These are phyloP conservation scores for Fusarium ambrosium DNA, from an alignment of 2,329 filamentous ascomycete species.

Conservation along the genomic window DNA sequence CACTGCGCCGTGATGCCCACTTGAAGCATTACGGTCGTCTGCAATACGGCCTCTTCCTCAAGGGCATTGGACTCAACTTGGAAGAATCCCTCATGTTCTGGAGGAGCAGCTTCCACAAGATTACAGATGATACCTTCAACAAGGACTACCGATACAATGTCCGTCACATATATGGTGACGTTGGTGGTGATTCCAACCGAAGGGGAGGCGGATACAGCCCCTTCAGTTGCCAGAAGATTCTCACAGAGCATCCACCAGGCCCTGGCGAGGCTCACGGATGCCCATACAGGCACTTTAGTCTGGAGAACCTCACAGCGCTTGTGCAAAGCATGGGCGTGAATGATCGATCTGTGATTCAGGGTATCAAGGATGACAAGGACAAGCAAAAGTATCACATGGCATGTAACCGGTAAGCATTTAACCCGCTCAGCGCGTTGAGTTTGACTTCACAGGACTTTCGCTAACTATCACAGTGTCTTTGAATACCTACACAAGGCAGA, in stretches of 20 bases:
- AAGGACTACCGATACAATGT: conserved; percentile 99
- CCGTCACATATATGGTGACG: conserved; percentile 94
- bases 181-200: conserved; percentile 91
- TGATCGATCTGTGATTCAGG: conserved; percentile 82
- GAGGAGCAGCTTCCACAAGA: conserved; percentile 85
- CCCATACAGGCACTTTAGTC: conserved; percentile 91
- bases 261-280: conserved; percentile 95
- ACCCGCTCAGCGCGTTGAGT: too few species aligned
- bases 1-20: conserved; percentile 87
- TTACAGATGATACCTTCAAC: conserved; percentile 95
- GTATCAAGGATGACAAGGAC: conserved; percentile 89
- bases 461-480: conserved; percentile 75
- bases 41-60: conserved; percentile 96
- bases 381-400: conserved; percentile 93
- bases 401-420: conserved; percentile 79
- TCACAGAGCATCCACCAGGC: conserved; percentile 89
- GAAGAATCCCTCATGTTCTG: conserved; percentile 95
- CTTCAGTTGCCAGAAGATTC: conserved; percentile 94
- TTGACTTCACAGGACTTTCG: too few species aligned
- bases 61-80: conserved; percentile 92
- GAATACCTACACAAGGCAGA: conserved; percentile 86
- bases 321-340: conserved; percentile 84
- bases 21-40: conserved; percentile 93
- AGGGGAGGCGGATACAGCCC: conserved; percentile 90
- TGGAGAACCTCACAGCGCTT: conserved; percentile 85